phyloP scores from a whole-genome alignment of 164 flowering plant genomes.

The Dillenia turbinata region DNA sequence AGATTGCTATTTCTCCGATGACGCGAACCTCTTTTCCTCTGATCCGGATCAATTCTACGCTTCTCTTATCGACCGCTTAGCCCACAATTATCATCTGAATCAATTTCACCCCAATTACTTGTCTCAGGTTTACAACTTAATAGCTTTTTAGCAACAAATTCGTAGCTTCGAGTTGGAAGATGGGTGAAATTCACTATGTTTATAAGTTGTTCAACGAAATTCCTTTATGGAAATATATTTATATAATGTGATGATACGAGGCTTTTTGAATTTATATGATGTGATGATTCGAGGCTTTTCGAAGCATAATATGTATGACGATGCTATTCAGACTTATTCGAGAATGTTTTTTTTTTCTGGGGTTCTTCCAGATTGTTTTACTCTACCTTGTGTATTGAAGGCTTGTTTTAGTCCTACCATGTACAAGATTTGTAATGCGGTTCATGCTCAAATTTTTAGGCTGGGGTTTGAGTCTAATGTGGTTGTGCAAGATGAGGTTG shows the following conservation, averaged over 20 bases:
- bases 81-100: slow-evolving; percentile 14
- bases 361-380: slow-evolving; percentile 44
- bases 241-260: slow-evolving; percentile 73
- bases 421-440: slow-evolving; percentile 24
- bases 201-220: slow-evolving; percentile 63
- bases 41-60: slow-evolving; percentile 22
- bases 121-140: slow-evolving; percentile 17
- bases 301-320: slow-evolving; percentile 29
- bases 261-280: slow-evolving; percentile 68
- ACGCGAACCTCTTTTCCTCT: slow-evolving; percentile 3
- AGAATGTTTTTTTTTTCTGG: slow-evolving; percentile 39
- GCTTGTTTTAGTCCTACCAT: slow-evolving; percentile 34
- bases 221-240: slow-evolving; percentile 52
- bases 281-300: slow-evolving; percentile 62
- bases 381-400: slow-evolving; percentile 43
- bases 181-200: slow-evolving; percentile 31
- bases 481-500: slow-evolving; percentile 53
- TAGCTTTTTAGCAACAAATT: slow-evolving; percentile 26
- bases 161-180: slow-evolving; percentile 13
- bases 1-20: slow-evolving; percentile 7
- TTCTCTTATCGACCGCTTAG: slow-evolving; percentile 21
- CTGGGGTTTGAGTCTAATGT: slow-evolving; percentile 39
- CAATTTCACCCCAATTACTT: slow-evolving; percentile 33
- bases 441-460: slow-evolving; percentile 47
- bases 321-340: slow-evolving; percentile 42